phyloP scores from a whole-genome alignment of 1,284 basidiomycete genomes.

The Chalciporus sp. region DNA sequence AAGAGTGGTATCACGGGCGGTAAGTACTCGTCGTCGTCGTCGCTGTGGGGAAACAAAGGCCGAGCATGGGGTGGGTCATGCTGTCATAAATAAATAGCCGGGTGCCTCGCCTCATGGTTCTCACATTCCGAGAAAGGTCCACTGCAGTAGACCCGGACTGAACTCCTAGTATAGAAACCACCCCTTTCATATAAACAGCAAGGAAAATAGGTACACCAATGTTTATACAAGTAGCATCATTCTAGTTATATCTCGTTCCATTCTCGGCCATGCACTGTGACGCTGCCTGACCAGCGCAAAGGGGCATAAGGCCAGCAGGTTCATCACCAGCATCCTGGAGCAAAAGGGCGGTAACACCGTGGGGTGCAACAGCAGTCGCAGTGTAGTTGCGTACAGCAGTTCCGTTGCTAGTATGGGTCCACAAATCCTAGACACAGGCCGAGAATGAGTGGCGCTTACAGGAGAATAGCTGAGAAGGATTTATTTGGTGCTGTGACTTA shows the following conservation, averaged over 20 bases:
- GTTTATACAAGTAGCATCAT: not conserved
- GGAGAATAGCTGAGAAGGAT: not conserved
- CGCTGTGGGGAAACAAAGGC: constrained; percentile 7
- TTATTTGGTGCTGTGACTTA: constrained; percentile 25
- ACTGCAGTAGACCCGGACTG: not conserved
- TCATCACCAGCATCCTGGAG: constrained; percentile 69
- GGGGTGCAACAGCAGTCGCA: constrained; percentile 53
- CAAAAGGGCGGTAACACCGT: constrained; percentile 67
- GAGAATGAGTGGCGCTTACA: not conserved
- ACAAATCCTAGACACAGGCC: constrained; percentile 52
- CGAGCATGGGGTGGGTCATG: not conserved
- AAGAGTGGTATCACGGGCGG: not conserved
- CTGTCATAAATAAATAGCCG: not conserved
- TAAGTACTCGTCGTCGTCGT: not conserved
- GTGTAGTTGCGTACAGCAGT: constrained; percentile 67
- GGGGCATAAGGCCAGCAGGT: constrained; percentile 51
- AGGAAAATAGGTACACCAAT: not conserved
- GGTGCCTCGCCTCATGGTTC: not conserved
- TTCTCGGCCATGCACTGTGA: constrained; percentile 32
- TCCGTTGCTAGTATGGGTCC: constrained; percentile 68
- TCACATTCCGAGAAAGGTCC: not conserved
- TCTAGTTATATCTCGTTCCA: constrained; percentile 29
- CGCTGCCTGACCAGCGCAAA: constrained; percentile 38
- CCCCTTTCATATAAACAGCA: not conserved
- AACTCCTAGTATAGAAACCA: not conserved